A percentile compares a stretch with the other conserved stretches of the same genome.
These are phyloP conservation scores for Melanomma pulvis-pyrius DNA, from an alignment of 495 filamentous ascomycete genomes.

Conservation along the genomic window DNA sequence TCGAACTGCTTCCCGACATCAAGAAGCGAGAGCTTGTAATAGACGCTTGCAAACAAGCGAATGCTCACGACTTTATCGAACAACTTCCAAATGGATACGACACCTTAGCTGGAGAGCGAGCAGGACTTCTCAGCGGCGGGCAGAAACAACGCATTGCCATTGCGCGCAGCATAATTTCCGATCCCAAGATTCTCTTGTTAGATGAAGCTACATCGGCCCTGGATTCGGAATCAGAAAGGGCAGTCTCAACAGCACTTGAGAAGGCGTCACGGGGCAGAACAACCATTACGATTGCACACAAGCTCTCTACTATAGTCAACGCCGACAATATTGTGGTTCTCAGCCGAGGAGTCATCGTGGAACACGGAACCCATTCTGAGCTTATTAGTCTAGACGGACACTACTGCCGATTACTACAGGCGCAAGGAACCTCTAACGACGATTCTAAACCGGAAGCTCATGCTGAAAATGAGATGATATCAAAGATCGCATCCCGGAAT, in stretches of 20 bases:
- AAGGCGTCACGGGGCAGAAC: slow-evolving; percentile 57
- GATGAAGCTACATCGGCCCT: slow-evolving; percentile 52
- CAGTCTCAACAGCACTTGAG: slow-evolving; percentile 62
- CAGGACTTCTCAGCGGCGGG: slow-evolving; percentile 4
- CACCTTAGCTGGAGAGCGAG: slow-evolving; percentile 34
- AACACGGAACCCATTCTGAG: slow-evolving; percentile 39
- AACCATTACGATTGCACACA: slow-evolving; percentile 65
- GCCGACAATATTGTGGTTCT: slow-evolving; percentile 57
- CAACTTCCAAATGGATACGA: slow-evolving; percentile 48
- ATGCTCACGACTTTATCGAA: slow-evolving; percentile 64
- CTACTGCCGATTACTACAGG: slow-evolving; percentile 38
- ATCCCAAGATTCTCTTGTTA: slow-evolving; percentile 37
- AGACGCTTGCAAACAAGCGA: slow-evolving; percentile 63
- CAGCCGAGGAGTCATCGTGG: slow-evolving; percentile 51
- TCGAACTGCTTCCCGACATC: slow-evolving; percentile 54
- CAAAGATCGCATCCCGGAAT: slow-evolving; percentile 1
- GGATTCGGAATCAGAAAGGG: slow-evolving; percentile 56
- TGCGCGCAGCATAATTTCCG: slow-evolving; percentile 37
- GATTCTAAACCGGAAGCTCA: background rate
- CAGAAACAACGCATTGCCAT: slow-evolving; percentile 39
- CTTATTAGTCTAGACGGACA: slow-evolving; percentile 31
- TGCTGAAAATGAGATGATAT: background rate
- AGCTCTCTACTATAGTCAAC: slow-evolving; percentile 57
- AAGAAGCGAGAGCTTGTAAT: slow-evolving; percentile 59
- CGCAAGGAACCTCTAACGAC: slow-evolving; percentile 27